phyloP scores from a whole-genome alignment of 2,329 filamentous ascomycete species.

The Dothistroma pini region DNA sequence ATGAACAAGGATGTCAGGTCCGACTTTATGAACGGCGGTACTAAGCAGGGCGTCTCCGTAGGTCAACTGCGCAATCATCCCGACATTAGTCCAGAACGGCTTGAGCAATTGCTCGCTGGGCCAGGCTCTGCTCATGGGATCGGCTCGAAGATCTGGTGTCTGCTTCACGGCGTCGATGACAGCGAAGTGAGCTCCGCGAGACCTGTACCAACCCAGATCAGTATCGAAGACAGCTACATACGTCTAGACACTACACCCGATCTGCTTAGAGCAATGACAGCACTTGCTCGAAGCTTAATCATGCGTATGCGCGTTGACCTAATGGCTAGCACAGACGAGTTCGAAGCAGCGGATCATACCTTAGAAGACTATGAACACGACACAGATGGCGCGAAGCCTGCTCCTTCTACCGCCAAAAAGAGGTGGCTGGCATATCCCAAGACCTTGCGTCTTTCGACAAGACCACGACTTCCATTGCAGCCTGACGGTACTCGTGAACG shows the following conservation, averaged over 20 bases:
- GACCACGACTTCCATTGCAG: slow-evolving; percentile 55
- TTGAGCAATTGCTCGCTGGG: slow-evolving; percentile 68
- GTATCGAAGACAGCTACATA: slow-evolving; percentile 88
- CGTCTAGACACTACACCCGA: slow-evolving; percentile 62
- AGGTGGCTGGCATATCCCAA: slow-evolving; percentile 77
- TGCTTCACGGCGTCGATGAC: slow-evolving; percentile 78
- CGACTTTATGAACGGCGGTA: slow-evolving; percentile 48
- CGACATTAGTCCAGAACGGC: slow-evolving; percentile 57
- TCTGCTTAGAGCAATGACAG: slow-evolving; percentile 64
- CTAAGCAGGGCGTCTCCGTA: slow-evolving; percentile 59
- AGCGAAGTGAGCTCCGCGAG: slow-evolving; percentile 68
- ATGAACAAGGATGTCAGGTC: slow-evolving; percentile 45
- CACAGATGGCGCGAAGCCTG: neutral
- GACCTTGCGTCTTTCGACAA: slow-evolving; percentile 75
- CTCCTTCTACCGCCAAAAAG: slow-evolving; percentile 6
- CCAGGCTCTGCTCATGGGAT: slow-evolving; percentile 68
- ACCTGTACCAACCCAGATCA: slow-evolving; percentile 78
- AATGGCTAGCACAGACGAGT: slow-evolving; percentile 49
- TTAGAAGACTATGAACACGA: slow-evolving; percentile 28
- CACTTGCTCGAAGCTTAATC: slow-evolving; percentile 66
- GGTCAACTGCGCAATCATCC: slow-evolving; percentile 61
- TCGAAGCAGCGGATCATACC: slow-evolving; percentile 15
- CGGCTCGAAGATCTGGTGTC: slow-evolving; percentile 67
- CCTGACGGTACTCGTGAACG: slow-evolving; percentile 54
- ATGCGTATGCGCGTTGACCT: slow-evolving; percentile 77